phyloP scores from a whole-genome alignment of 139 green algal species.

The Chlorella sp. region DNA sequence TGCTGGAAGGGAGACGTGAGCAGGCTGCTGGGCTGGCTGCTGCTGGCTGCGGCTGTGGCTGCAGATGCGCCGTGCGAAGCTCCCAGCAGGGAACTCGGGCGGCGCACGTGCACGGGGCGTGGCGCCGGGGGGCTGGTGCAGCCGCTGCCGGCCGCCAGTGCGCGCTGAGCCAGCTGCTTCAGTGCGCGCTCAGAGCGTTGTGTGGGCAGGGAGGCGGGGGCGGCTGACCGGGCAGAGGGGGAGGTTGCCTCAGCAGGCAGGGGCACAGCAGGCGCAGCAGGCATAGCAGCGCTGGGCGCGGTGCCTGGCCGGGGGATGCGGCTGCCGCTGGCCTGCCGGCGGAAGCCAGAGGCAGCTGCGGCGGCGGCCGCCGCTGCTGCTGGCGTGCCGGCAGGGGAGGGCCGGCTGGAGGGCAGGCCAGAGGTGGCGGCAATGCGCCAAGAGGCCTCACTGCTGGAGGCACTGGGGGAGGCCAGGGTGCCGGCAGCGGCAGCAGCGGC shows the following conservation, averaged over 20 bases:
- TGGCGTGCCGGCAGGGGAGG: background rate
- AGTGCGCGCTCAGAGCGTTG: background rate
- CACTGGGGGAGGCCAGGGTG: background rate
- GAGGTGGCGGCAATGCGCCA: background rate
- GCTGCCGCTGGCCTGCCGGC: background rate
- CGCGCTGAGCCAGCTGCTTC: slow-evolving; percentile 1
- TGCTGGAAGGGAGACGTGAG: background rate
- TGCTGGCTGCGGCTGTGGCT: too few relatives aligned
- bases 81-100: background rate
- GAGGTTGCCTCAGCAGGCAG: too few relatives aligned
- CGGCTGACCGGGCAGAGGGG: too few relatives aligned
- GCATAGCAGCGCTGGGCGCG: background rate
- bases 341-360: background rate
- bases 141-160: background rate
- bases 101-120: background rate
- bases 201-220: background rate
- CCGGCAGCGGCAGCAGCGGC: background rate
- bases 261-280: background rate
- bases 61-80: too few relatives aligned
- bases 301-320: background rate
- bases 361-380: background rate
- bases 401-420: background rate
- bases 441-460: background rate
- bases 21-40: background rate
- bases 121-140: background rate